Conservation (phyloP, 768 basidiomycete species). For the Tricholoma hemisulphureum region DNA sequence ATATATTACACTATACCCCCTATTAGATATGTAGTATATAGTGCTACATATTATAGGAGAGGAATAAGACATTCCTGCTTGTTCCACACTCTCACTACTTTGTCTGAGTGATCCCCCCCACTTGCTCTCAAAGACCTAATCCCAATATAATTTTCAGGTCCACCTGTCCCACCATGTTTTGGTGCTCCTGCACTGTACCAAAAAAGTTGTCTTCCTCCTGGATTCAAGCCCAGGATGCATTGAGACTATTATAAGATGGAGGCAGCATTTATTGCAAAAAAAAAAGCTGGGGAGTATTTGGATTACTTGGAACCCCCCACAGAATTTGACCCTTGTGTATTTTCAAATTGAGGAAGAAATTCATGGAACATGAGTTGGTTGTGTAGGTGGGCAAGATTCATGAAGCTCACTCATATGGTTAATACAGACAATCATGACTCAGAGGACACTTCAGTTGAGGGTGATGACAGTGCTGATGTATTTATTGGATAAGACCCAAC, state of each 20-base stretch:
- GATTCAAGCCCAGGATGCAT: background rate
- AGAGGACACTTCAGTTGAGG: background rate
- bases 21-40: no score
- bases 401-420: background rate
- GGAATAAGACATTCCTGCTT: no score
- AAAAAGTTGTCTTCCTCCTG: no score
- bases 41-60: no score
- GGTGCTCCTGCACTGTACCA: background rate
- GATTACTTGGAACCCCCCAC: background rate
- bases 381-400: background rate
- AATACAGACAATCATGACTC: background rate
- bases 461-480: background rate
- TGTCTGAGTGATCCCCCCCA: no score
- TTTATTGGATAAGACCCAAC: no score
- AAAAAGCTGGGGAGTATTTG: background rate
- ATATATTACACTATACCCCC: no score
- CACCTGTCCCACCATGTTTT: background rate
- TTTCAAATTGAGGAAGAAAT: background rate
- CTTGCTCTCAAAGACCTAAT: no score
- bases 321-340: background rate
- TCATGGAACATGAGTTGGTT: background rate
- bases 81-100: no score
- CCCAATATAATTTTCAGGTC: no score
- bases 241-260: background rate
- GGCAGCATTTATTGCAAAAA: background rate